Conservation (phyloP, 257 asterid species). For the Nicotiana benthamiana region DNA sequence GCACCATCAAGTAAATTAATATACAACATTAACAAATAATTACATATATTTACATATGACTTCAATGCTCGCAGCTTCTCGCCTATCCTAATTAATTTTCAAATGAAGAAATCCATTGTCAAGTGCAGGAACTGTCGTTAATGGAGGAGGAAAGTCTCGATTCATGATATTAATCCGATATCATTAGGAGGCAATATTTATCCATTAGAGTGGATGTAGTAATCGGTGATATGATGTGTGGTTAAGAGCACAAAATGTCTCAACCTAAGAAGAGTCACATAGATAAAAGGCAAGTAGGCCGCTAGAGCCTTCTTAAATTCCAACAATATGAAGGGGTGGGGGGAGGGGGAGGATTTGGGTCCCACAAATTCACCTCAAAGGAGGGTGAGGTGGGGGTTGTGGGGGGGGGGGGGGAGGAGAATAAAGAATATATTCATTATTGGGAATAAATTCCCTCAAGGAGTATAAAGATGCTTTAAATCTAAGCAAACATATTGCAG, state of each 20-base stretch:
- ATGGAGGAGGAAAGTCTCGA: too few species aligned
- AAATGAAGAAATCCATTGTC: too few species aligned
- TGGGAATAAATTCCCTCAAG: conserved; percentile 7
- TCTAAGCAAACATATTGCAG: conserved; percentile 17
- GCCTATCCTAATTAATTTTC: too few species aligned
- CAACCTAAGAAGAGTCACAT: background rate
- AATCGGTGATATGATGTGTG: background rate
- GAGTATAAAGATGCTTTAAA: conserved; percentile 17
- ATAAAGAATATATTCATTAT: conserved; percentile 4
- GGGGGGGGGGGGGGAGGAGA: background rate
- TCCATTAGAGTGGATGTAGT: background rate
- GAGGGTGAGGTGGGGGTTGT: accelerated
- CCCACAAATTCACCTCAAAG: background rate
- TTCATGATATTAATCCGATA: background rate
- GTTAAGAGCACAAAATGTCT: background rate
- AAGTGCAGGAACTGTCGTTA: too few species aligned
- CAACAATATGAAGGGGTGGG: background rate
- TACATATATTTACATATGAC: too few species aligned
- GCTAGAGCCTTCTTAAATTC: background rate
- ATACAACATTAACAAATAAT: too few species aligned
- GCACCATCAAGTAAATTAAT: too few species aligned
- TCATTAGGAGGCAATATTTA: background rate
- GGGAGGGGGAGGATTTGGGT: background rate
- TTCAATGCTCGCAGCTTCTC: too few species aligned
- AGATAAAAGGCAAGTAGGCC: background rate